These are phyloP conservation scores for Solanum virginianum DNA, from an alignment of 257 asterid genomes.

Conservation along the genomic window DNA sequence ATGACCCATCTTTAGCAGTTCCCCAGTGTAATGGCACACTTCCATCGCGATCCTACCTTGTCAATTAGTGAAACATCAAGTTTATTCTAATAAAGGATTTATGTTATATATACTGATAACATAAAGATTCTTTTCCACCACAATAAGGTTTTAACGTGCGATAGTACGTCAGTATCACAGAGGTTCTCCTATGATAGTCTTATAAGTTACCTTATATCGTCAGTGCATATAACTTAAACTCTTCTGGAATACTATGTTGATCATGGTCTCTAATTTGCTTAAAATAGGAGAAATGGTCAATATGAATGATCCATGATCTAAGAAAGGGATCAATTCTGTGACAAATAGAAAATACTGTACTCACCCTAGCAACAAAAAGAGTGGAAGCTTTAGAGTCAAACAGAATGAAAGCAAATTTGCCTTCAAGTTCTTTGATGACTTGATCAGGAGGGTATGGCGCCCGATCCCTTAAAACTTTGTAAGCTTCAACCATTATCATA, in stretches of 20 bases:
- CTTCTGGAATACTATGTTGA: not conserved
- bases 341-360: not conserved
- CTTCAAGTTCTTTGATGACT: constrained; percentile 46
- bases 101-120: not conserved
- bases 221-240: not conserved
- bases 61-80: not conserved
- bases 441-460: constrained; percentile 68
- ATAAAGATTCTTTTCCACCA: not conserved
- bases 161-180: not conserved
- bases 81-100: not conserved
- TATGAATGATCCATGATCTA: not conserved
- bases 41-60: constrained; percentile 50
- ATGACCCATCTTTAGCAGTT: constrained; percentile 46
- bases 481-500: constrained; percentile 43
- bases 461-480: constrained; percentile 50
- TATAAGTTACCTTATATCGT: not conserved
- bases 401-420: constrained; percentile 52
- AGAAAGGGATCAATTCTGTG: not conserved
- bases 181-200: not conserved
- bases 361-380: constrained; percentile 55
- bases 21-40: constrained; percentile 60
- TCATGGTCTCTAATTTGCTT: not conserved
- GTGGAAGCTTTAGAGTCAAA: constrained; percentile 42
- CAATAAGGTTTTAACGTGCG: not conserved
- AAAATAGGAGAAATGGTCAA: not conserved